Evolutionary conservation across 2,329 filamentous ascomycete species (phyloP).

Genomic region (Penicillium sclerotiorum): DNA sequence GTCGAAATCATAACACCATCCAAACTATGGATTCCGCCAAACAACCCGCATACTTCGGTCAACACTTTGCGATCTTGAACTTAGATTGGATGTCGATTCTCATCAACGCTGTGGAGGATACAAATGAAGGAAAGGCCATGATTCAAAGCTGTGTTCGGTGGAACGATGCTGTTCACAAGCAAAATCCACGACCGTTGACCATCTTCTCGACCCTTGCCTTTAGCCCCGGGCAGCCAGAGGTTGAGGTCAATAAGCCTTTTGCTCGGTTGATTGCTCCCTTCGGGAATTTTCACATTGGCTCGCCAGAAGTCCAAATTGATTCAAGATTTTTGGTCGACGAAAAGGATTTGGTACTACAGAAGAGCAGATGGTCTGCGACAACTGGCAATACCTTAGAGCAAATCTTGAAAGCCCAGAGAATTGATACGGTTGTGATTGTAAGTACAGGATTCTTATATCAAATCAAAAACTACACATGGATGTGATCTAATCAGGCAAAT

Average conservation of each 20-base stretch:
- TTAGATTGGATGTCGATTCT: slow-evolving; percentile 37
- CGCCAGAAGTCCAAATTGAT: slow-evolving; percentile 36
- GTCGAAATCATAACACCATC: no score
- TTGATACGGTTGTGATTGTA: slow-evolving; percentile 47
- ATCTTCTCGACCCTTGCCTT: slow-evolving; percentile 47
- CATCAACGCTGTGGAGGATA: slow-evolving; percentile 36
- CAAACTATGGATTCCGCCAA: not conserved
- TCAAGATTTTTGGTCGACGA: slow-evolving; percentile 34
- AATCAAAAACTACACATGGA: not conserved
- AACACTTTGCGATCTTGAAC: slow-evolving; percentile 17
- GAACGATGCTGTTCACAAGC: slow-evolving; percentile 45
- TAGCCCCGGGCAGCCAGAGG: slow-evolving; percentile 37
- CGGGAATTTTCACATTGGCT: slow-evolving; percentile 27
- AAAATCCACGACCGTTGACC: slow-evolving; percentile 35
- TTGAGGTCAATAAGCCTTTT: slow-evolving; percentile 40
- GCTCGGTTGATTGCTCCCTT: slow-evolving; percentile 32
- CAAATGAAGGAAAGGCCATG: slow-evolving; percentile 35
- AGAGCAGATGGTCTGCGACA: slow-evolving; percentile 48
- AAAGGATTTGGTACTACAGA: slow-evolving; percentile 40
- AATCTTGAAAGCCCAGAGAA: slow-evolving; percentile 42
- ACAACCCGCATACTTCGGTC: not conserved
- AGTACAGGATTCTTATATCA: slow-evolving; percentile 9
- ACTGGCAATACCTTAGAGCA: slow-evolving; percentile 45
- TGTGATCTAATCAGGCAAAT: not conserved
- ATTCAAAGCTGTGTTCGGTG: slow-evolving; percentile 39